Conservation (phyloP, 1,284 basidiomycete species). For the Thelephora terrestris region DNA sequence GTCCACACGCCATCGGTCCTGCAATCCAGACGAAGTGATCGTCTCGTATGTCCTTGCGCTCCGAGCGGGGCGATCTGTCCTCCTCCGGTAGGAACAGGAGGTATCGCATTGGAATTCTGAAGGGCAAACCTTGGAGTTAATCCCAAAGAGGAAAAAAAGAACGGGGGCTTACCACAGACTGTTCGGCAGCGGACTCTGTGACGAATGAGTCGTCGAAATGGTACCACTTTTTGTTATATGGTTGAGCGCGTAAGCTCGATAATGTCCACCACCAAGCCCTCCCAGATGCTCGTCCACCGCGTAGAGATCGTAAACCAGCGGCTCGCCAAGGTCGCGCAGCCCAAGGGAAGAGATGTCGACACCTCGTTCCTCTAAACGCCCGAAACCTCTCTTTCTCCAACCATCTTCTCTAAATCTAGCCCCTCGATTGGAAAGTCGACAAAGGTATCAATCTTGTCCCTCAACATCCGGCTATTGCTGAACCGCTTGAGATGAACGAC, state of each 20-base stretch:
- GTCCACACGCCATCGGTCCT: conserved; percentile 14
- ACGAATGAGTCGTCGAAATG: conserved; percentile 96
- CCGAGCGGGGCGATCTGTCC: conserved; percentile 75
- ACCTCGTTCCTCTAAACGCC: conserved; percentile 46
- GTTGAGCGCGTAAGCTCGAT: conserved; percentile 91
- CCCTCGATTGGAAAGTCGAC: conserved; percentile 92
- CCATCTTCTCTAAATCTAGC: conserved; percentile 74
- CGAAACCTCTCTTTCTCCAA: conserved; percentile 69
- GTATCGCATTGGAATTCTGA: conserved; percentile 87
- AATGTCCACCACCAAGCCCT: conserved; percentile 94
- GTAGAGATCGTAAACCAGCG: conserved; percentile 88
- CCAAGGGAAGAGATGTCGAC: conserved; percentile 47
- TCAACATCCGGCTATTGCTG: conserved; percentile 72
- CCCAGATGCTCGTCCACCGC: conserved; percentile 95
- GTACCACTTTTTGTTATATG: conserved; percentile 86
- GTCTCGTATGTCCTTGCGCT: conserved; percentile 69
- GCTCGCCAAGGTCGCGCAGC: conserved; percentile 58
- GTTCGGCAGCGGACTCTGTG: conserved; percentile 42
- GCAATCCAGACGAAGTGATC: conserved; percentile 39
- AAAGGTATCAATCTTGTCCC: conserved; percentile 90
- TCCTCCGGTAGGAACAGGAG: conserved; percentile 90
- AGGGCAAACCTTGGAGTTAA: conserved; percentile 6
- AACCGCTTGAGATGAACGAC: conserved; percentile 99
- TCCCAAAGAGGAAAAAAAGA: conserved; percentile 8
- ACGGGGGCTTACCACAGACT: conserved; percentile 65